Base-by-base conservation (phyloP, 768 basidiomycete genomes). In the Gymnopilus dilepis region DNA sequence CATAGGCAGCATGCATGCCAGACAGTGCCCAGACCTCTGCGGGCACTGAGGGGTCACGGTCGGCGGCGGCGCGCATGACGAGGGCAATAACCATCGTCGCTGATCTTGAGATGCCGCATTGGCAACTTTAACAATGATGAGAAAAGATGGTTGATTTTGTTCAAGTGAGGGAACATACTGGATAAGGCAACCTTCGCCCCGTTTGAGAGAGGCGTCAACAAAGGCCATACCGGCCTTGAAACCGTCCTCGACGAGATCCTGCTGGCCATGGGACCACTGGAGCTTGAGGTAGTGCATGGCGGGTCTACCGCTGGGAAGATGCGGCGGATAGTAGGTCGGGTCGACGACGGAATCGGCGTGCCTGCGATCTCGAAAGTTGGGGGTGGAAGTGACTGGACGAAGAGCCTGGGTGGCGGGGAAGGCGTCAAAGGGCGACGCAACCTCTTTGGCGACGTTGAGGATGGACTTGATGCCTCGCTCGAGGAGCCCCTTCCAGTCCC, bases 371-470 rank as follows among this genome's bases (percentile, higher is more conserved):
- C 78, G 75, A 63, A 91, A 80, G 65, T 90, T 84, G 28, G 90
- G 90, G 3, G 89, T 85, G n/a, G 90, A 92, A 3, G 83, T 79
- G 52, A 86, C 85, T 13, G 85, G 76, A 17, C 90, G 87, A 24
- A 86, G 74, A 41, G 85, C 79, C 50, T 83, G 83, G 21, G 71
- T 65, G 2, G 79, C 65, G 43, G 71, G 67, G 30, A 74, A 66
- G 26, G 79, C 65, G 68, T 91, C 88, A 68, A 92, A 86, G 52
- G 88, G 86, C n/a, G 86, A 85, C 43, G 81, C 72, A 64, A 97
- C 92, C 74, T 97, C 95, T 78, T 96, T 95, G 47, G 95, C 95
- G 33, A 97, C 95, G 73, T 97, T 96, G 74, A 97, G 84, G 21
- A 97, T 84, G 45, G 90, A 86, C 63, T 82, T 85, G 70, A 96